Percentiles rank a stretch among this genome's conserved stretches.
phyloP scores from a whole-genome alignment of 2,329 filamentous ascomycete genomes.

The Cladophialophora chaetospira region DNA sequence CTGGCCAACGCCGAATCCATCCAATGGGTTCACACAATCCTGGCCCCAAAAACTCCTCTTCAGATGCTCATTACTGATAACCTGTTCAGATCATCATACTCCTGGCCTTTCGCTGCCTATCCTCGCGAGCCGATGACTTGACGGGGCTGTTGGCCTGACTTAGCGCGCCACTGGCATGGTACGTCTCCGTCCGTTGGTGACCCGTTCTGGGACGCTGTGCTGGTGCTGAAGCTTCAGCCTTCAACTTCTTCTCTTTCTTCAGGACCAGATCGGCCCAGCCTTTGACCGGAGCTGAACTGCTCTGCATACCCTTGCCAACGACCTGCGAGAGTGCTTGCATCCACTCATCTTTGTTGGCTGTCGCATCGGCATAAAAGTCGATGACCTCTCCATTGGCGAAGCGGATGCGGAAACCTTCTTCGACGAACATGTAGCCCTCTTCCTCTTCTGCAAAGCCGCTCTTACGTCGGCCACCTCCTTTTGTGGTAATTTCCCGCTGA shows the following conservation, averaged over 20 bases:
- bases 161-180: conserved; percentile 26
- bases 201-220: conserved; percentile 20
- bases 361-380: conserved; percentile 94
- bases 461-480: conserved; percentile 77
- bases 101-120: conserved; percentile 32
- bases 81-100: conserved; percentile 28
- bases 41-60: conserved; percentile 1
- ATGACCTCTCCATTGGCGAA: conserved; percentile 98
- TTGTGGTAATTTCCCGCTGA: conserved; percentile 78
- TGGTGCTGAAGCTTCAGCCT: conserved; percentile 17
- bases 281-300: conserved; percentile 44
- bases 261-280: conserved; percentile 66
- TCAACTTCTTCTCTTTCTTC: conserved; percentile 44
- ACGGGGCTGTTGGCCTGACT: conserved; percentile 32
- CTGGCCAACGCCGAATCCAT: neutral
- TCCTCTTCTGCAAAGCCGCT: conserved; percentile 97
- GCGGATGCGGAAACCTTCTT: conserved; percentile 97
- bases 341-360: conserved; percentile 88
- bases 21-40: neutral
- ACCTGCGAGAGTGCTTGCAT: conserved; percentile 81
- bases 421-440: conserved; percentile 99
- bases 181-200: conserved; percentile 33
- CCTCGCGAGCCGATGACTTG: conserved; percentile 22
- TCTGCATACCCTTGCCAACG: conserved; percentile 54
- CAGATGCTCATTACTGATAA: conserved; percentile 10